Evolutionary conservation across 1,284 basidiomycete species (phyloP), one percentile per base, ranked within the genome.

Genomic region (Puccinia horiana): DNA sequence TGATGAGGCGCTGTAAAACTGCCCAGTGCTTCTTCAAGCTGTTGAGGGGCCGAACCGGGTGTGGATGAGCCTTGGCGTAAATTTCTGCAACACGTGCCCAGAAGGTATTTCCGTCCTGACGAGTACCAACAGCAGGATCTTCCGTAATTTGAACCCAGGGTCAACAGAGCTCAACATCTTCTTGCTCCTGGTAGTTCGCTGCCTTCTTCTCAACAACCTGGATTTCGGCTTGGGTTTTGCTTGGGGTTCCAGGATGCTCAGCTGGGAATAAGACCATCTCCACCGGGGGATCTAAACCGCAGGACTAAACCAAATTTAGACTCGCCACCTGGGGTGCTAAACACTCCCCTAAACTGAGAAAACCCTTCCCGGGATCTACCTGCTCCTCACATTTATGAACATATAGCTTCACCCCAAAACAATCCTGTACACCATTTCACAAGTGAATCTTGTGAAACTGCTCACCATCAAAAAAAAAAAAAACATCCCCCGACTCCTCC

Each of bases 141-240:
- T 74, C 47, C 1, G 47, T 49, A 4, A 74, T 44, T 12, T 37
- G 18, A 35, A 74, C 26, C 72, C 72, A 74, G 9, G 72, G 20
- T n/a, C 47, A 47, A 54, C 72, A 74, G n/a, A 74, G 47, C 54
- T 52, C 44, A 0, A 72, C n/a, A 23, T 72, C 69, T 18, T 72
- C 69, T 6, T 14, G 1, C 2, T 47, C 69, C 1, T 32, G 23
- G 23, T 72, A 72, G 42, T 47, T 72, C 1, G 44, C 42, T 5
- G 26, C 23, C 56, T 32, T 58, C 26, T 58, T 58, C 8, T 26
- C 23, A 5, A 5, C 52, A 4, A 23, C 20, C 52, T 54, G 14
- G 16, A 8, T 44, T 16, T 54, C 52, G 14, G 52, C 52, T 54
- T 54, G 14, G 20, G 52, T 23, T 54, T 54, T 5, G 20, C 11